phyloP scores from a whole-genome alignment of 345 rosid species.

The Pelargonium nanum region DNA sequence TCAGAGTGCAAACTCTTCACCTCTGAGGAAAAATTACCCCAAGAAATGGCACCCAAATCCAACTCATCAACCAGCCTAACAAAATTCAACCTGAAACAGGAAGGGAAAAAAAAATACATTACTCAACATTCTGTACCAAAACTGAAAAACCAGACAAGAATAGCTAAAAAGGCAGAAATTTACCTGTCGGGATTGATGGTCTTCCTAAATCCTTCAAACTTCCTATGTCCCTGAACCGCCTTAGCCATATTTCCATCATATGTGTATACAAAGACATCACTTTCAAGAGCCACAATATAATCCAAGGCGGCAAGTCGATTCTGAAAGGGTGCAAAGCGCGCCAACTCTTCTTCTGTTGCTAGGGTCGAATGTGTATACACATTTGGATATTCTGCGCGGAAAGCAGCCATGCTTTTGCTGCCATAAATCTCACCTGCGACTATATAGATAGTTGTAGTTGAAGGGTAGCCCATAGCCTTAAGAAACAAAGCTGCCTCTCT shows the following conservation, averaged over 20 bases:
- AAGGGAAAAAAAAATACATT: background rate
- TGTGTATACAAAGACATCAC: constrained; percentile 85
- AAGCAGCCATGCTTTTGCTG: constrained; percentile 63
- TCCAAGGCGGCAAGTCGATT: constrained; percentile 94
- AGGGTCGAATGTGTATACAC: constrained; percentile 70
- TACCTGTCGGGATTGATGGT: constrained; percentile 86
- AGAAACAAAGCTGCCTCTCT: constrained; percentile 92
- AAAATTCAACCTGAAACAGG: constrained; percentile 49
- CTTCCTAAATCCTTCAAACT: constrained; percentile 74
- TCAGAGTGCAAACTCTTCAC: constrained; percentile 48
- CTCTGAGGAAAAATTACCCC: constrained; percentile 67
- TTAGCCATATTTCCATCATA: constrained; percentile 98
- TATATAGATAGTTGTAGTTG: constrained; percentile 71
- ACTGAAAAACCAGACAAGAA: background rate
- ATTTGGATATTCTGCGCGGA: constrained; percentile 70
- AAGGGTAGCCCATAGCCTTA: constrained; percentile 92
- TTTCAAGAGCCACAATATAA: constrained; percentile 78
- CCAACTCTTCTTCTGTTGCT: constrained; percentile 73
- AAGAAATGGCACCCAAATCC: constrained; percentile 47
- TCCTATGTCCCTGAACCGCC: constrained; percentile 91
- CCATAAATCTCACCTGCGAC: constrained; percentile 92
- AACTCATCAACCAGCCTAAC: constrained; percentile 60
- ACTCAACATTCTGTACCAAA: constrained; percentile 1
- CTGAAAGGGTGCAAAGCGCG: constrained; percentile 60
- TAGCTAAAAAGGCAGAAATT: background rate